Base-by-base conservation (phyloP, 768 basidiomycete species). In the Auriscalpium orientale region DNA sequence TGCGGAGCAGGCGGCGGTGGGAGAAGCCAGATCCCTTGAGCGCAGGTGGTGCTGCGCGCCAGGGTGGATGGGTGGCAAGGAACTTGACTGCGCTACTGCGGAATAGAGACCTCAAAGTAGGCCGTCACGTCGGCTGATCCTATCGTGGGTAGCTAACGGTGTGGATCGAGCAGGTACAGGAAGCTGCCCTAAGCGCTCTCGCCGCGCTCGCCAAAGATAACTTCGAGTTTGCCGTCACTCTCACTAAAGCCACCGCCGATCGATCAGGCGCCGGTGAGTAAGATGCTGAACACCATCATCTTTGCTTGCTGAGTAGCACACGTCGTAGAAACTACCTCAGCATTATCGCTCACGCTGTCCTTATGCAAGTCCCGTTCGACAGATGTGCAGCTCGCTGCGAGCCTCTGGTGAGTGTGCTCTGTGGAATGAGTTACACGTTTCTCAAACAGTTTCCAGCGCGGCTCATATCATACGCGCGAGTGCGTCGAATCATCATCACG, bases 191-290 rank as follows among this genome's bases (percentile, higher is more conserved):
- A 4, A 72, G 67, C 34, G 89, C 85, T 0, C 71, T 92, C 22
- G 86, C 83, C 2, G 76, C 86, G 1, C 69, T 92, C 9, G 77
- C 79, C 8, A 81, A 80, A 61, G 88, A 90, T 53, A 88, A 83
- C 53, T 63, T 74, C 0, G 58, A 69, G 5, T 72, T 89, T 0
- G 82, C 87, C 4, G 65, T 58, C 11, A 74, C 71, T 0, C 68
- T 90, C 4, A 67, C 72, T 2, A 85, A 76, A 57, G 34, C 56
- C n/a, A 35, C 57, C 45, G 50, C 20, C n/a, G 55, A 49, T 51
- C 45, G 50, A 45, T 43, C 56, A 56, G 38, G 13, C 46, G 38
- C 21, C 57, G 22, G 65, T 59, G 10, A 11, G 47, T 50, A 16
- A 21, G 16, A 8, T 13, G n/a, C 22, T 16, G n/a, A 13, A 13